Base-by-base conservation (phyloP, 208 protist genomes). In the Leishmania lainsoni region DNA sequence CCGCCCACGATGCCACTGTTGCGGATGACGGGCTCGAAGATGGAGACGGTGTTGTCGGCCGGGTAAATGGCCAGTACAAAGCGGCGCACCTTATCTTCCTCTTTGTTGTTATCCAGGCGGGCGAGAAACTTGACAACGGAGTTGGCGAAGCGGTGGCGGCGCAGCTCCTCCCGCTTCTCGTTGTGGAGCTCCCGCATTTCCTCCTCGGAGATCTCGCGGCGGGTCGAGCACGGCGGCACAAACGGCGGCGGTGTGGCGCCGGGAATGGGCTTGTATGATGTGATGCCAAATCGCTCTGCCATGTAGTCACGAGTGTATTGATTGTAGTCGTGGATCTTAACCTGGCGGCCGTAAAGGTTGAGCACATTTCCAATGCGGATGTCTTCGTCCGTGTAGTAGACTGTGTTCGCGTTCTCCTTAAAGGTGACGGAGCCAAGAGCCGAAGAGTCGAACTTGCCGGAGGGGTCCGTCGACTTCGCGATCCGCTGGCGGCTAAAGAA, bases 1-100 rank as follows among this genome's bases (percentile, higher is more conserved):
- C 98, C 98, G 22, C 97, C 98, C 39, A 98, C 89, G 83, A 98
- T 95, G 80, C 98, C 98, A 73, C 94, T 98, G 92, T 99, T 99
- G 54, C 97, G 94, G 65, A 93, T 86, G 17, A 95, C 87, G 8
- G 95, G 94, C 81, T 98, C 96, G 79, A 93, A 98, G 73, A 98
- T 98, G 66, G 92, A 84, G 51, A 99, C 68, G 59, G 95, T 98
- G 90, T 98, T 95, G 88, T 99, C 97, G 2, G 93, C 92, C 8
- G 96, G 90, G 88, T 95, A 97, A n/a, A 97, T 94, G 14, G 89
- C 84, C 20, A 99, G 77, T 26, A 99, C 95, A 78, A 99, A 99
- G 77, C 90, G 89, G 58, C 98, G 94, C 74, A 96, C 90, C 73
- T 89, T 83, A 82, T 99, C 98, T 52, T 94, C 91, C 71, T 91